Evolutionary conservation across 352 stramenopile species (phyloP).

Genomic region (Phytophthora pini): DNA sequence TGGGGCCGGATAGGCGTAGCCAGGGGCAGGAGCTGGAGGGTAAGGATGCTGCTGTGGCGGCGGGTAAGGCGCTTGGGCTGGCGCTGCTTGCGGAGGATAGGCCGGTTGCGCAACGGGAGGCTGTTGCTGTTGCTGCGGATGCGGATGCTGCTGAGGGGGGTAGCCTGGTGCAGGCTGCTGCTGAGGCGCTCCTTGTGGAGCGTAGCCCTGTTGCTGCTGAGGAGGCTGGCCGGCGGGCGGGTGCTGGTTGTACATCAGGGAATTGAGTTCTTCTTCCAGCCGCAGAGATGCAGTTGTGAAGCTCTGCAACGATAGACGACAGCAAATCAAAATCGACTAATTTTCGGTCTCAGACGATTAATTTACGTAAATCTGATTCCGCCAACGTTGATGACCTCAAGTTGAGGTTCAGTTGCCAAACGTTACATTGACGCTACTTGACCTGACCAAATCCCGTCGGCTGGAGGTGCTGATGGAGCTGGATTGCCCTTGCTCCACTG

Average conservation of each 20-base stretch:
- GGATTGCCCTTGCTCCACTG: not conserved
- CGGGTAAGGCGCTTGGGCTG: not conserved
- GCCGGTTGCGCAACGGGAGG: conserved; percentile 34
- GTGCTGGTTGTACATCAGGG: conserved; percentile 29
- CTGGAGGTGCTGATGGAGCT: conserved; percentile 8
- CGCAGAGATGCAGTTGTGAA: conserved; percentile 11
- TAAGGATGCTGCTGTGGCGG: not conserved
- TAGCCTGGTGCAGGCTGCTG: conserved; percentile 30
- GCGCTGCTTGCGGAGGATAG: conserved; percentile 29
- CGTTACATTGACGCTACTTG: no score
- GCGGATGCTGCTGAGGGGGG: conserved; percentile 20
- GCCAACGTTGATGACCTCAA: not conserved
- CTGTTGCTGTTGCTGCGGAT: conserved; percentile 15
- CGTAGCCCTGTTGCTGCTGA: conserved; percentile 29
- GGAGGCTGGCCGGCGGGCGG: conserved; percentile 15
- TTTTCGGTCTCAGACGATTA: conserved; percentile 14
- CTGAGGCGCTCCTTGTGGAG: conserved; percentile 31
- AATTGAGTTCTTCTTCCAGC: no score
- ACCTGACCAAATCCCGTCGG: not conserved
- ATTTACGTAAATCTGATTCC: conserved; percentile 21
- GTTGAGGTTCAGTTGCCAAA: no score
- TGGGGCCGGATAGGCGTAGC: conserved; percentile 20
- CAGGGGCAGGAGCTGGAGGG: not conserved
- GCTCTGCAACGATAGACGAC: conserved; percentile 12
- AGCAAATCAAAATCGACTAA: conserved; percentile 36